phyloP scores from a whole-genome alignment of 176 grass and related monocot genomes.

The Oryza longistaminata region DNA sequence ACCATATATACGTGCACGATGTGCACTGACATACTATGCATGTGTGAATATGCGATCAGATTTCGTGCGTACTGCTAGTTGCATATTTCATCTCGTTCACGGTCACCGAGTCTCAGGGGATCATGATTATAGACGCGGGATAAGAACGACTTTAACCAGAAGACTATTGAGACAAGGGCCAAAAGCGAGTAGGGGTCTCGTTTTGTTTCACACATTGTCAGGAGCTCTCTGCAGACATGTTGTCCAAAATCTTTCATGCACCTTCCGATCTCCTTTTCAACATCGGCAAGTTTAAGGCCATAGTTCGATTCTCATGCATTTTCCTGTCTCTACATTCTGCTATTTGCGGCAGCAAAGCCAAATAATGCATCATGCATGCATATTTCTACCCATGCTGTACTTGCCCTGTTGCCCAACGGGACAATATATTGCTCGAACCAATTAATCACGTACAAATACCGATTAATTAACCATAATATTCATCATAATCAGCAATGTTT shows the following conservation, averaged over 20 bases:
- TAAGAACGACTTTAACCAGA: slow-evolving; percentile 25
- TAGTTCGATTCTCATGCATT: too few species aligned
- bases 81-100: neutral
- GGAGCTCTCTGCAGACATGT: neutral
- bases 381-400: too few species aligned
- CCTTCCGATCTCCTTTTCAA: too few species aligned
- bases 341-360: too few species aligned
- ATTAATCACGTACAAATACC: neutral
- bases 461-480: neutral
- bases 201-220: neutral
- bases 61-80: neutral
- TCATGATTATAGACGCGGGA: slow-evolving; percentile 24
- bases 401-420: too few species aligned
- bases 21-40: neutral
- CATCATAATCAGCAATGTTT: neutral
- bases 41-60: neutral
- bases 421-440: neutral
- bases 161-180: too few species aligned
- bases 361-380: too few species aligned
- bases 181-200: too few species aligned
- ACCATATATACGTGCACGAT: too few species aligned
- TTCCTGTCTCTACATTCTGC: too few species aligned
- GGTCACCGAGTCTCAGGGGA: neutral
- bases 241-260: too few species aligned
- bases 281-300: too few species aligned